Base-by-base conservation (phyloP, 1,284 basidiomycete genomes). In the Moesziomyces globuligerus region DNA sequence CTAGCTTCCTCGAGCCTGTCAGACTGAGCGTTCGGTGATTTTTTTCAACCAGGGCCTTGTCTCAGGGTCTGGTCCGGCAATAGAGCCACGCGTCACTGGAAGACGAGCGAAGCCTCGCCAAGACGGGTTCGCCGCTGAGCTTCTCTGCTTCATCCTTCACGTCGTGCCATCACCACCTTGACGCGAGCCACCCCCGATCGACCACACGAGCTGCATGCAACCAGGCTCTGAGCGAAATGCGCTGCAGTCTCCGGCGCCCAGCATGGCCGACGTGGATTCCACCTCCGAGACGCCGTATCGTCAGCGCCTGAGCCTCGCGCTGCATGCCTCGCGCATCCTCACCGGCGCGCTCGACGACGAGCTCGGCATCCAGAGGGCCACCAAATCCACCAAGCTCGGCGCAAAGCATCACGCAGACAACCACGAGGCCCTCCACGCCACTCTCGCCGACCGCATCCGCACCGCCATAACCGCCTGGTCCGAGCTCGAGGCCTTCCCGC, bases 321-420 rank as follows among this genome's bases (percentile, higher is more conserved):
- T 70, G 18, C 52, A 58, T 15, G 67, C 60, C 11, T 51, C 67
- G 15, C 50, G 67, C 50, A 65, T 65, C 25, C 55, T 68, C 39
- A 48, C 34, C 8, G 66, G 59, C 48, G 39, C 49, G 25, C 65
- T 53, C 32, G 57, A 65, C 44, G 54, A 65, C 18, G 58, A 71
- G 41, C 48, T 71, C 1, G 61, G 53, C 18, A 62, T 71, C 38
- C 51, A 62, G 20, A 71, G 55, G 39, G 49, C 45, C 29, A 28
- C 51, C 9, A 47, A 42, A 5, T 57, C 32, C 36, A 61, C 49
- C 47, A 65, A 60, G 34, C 60, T 57, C 13, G 56, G 60, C 25
- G 38, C 60, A 3, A 42, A 60, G 18, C 48, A 57, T 52, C 43
- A 54, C 21, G 40, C 21, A 0, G 54, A 61, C 9, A 61, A 57